Conservation (phyloP, 306 rosid species). For the Abrus precatorius region DNA sequence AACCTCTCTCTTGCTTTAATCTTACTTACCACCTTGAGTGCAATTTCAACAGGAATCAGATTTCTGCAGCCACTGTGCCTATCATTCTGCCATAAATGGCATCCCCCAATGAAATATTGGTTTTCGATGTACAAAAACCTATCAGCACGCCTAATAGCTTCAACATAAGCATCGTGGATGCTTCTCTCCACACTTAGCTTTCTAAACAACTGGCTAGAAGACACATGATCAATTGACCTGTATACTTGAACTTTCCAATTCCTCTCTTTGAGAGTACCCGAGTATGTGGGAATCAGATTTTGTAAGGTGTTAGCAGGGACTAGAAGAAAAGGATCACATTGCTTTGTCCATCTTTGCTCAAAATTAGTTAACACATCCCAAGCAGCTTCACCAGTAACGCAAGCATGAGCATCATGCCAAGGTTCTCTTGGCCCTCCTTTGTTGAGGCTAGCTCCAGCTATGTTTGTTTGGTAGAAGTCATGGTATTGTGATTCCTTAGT, state of each 20-base stretch:
- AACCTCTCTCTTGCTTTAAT: constrained; percentile 85
- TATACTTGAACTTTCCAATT: constrained; percentile 91
- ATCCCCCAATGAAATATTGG: constrained; percentile 94
- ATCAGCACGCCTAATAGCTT: constrained; percentile 86
- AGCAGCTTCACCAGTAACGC: constrained; percentile 86
- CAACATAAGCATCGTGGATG: constrained; percentile 90
- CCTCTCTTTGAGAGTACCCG: constrained; percentile 53
- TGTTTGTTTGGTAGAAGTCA: constrained; percentile 86
- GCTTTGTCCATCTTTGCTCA: constrained; percentile 93
- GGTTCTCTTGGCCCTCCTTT: constrained; percentile 97
- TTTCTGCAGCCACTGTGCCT: constrained; percentile 77
- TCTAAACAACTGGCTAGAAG: constrained; percentile 73
- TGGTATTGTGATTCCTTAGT: constrained; percentile 59
- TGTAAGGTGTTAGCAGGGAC: constrained; percentile 65
- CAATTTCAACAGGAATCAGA: constrained; percentile 90
- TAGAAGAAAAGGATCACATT: constrained; percentile 72
- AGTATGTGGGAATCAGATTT: constrained; percentile 56
- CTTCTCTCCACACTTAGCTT: constrained; percentile 79
- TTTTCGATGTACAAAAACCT: constrained; percentile 92
- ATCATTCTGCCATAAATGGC: constrained; percentile 84
- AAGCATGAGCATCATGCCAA: constrained; percentile 98
- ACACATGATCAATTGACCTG: constrained; percentile 82
- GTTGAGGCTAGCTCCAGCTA: constrained; percentile 73
- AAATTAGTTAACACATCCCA: constrained; percentile 89
- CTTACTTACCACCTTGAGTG: constrained; percentile 80